Evolutionary conservation across 306 rosid genomes (phyloP), one percentile per base, ranked within the genome.

Genomic region (Quercus alba): DNA sequence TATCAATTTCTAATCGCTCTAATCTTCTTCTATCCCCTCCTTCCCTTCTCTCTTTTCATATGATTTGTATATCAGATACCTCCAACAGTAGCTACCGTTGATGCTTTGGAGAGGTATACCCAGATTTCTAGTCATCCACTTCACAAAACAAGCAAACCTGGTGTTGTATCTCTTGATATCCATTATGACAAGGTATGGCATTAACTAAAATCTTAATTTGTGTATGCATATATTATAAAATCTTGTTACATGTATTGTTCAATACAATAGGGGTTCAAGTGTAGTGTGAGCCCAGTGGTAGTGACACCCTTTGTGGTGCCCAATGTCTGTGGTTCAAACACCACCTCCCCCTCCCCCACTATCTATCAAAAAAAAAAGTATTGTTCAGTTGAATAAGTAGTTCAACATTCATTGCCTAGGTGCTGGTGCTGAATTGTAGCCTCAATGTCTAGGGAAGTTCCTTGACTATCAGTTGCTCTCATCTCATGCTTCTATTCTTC

Each of bases 101-200:
- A 91, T 20, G 92, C 87, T 78, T 4, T 96, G 63, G 99, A 90
- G 85, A 84, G 90, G 74, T 96, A 91, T 81, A 96, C 97, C 49
- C 99, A 93, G 83, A 96, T 93, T 83, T 93, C 99, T 75, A 96
- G 99, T 72, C 99, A 96, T 46, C 99, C 99, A 70, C 89, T 96
- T 73, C 97, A 96, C 83, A 96, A 91, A 88, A 96, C 99, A 18
- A 96, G 72, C 93, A 96, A 93, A 84, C 99, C 97, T 54, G 99
- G 99, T 70, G 89, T 96, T 86, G 64, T 73, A 79, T 90, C 94
- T 72, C 84, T 96, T 73, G 99, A 96, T 81, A 86, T 96, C 77
- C 89, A 89, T 80, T 67, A 81, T 75, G 79, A 88, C 35, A 96
- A 93, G 99, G 99, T 93, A 74, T 44, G 68, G 18, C 52, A 44